Percentiles rank a stretch among this genome's conserved stretches.
Conservation (phyloP, 2,329 filamentous ascomycete genomes). For the Ceratocystis harringtonii region DNA sequence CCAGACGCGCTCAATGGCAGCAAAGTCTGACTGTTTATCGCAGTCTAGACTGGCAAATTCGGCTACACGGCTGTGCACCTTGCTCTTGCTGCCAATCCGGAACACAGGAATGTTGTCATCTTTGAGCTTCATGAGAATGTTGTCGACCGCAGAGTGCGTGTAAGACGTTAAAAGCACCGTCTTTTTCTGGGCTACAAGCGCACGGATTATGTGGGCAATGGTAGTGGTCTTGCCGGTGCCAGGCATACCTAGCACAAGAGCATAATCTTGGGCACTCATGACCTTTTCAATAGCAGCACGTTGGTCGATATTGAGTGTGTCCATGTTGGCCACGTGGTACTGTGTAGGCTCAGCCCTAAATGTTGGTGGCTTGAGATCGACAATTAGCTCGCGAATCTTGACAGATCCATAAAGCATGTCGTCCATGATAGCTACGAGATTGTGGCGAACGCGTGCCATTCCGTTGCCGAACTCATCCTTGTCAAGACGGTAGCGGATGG, state of each 20-base stretch:
- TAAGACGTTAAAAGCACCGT: conserved; percentile 89
- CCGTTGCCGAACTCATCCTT: conserved; percentile 98
- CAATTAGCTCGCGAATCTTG: conserved; percentile 62
- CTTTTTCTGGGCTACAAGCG: conserved; percentile 76
- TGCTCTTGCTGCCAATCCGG: conserved; percentile 69
- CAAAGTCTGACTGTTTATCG: conserved; percentile 58
- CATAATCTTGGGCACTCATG: conserved; percentile 89
- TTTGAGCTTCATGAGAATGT: conserved; percentile 85
- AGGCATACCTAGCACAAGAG: conserved; percentile 94
- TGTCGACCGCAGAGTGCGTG: conserved; percentile 95
- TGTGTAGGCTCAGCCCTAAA: conserved; percentile 56
- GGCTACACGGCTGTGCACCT: conserved; percentile 77
- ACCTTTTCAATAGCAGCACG: conserved; percentile 79
- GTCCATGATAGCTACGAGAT: conserved; percentile 83
- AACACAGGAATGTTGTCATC: conserved; percentile 63
- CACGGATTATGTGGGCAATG: conserved; percentile 90
- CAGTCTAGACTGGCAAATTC: conserved; percentile 70
- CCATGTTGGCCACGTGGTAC: conserved; percentile 42
- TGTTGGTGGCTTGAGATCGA: conserved; percentile 56
- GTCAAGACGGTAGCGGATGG: conserved; percentile 68
- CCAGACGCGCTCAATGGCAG: conserved; percentile 72
- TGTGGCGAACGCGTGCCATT: conserved; percentile 89
- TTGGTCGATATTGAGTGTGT: conserved; percentile 75
- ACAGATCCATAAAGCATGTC: conserved; percentile 55
- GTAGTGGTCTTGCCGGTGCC: conserved; percentile 97